Evolutionary conservation across 2,329 filamentous ascomycete species (phyloP).

Genomic region (Penicillium sclerotigenum): DNA sequence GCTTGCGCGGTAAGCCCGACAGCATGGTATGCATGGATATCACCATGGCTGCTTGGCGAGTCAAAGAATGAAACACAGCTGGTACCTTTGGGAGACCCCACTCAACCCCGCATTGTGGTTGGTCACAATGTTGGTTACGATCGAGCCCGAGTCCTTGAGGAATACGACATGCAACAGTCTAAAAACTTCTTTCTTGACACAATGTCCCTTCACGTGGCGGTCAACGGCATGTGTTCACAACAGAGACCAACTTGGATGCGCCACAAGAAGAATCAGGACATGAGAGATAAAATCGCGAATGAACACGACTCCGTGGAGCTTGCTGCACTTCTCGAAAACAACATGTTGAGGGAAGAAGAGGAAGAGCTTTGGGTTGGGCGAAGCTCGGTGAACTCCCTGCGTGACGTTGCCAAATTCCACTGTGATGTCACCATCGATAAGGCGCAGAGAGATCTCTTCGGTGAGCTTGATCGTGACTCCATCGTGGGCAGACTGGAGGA

Average conservation of each 20-base stretch:
- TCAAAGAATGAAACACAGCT: conserved; percentile 73
- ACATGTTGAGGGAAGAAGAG: conserved; percentile 71
- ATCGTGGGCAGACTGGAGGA: conserved; percentile 72
- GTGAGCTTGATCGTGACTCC: conserved; percentile 69
- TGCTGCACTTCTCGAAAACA: conserved; percentile 65
- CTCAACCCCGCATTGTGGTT: conserved; percentile 71
- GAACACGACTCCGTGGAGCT: conserved; percentile 70
- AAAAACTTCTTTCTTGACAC: conserved; percentile 89
- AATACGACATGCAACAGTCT: conserved; percentile 80
- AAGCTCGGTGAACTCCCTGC: conserved; percentile 90
- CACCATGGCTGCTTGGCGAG: conserved; percentile 88
- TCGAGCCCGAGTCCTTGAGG: conserved; percentile 79
- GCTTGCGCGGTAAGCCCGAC: conserved; percentile 86
- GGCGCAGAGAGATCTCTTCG: conserved; percentile 78
- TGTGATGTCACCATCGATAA: conserved; percentile 91
- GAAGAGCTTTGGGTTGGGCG: conserved; percentile 93
- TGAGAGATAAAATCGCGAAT: conserved; percentile 73
- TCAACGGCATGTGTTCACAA: conserved; percentile 97
- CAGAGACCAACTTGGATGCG: conserved; percentile 98
- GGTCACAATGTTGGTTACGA: conserved; percentile 98
- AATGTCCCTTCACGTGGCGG: conserved; percentile 96
- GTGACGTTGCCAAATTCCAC: conserved; percentile 95
- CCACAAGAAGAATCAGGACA: conserved; percentile 83
- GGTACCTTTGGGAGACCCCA: conserved; percentile 78
- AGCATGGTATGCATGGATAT: conserved; percentile 96